Percentiles rank a stretch among this genome's conserved stretches.
phyloP scores from a whole-genome alignment of 352 stramenopile species.

The Globisporangium sylvaticum region DNA sequence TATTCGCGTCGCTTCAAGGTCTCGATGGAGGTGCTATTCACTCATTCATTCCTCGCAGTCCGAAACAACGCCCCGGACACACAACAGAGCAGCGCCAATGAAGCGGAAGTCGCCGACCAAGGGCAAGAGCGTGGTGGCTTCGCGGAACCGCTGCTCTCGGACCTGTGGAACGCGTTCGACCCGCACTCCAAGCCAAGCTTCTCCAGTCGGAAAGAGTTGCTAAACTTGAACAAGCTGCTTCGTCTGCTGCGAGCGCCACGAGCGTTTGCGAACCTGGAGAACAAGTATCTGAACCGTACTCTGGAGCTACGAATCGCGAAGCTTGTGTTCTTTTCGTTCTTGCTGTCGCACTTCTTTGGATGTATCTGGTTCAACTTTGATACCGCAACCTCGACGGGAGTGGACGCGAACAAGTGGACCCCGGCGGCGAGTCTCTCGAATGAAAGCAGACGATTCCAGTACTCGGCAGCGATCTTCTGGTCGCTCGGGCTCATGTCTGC shows the following conservation, averaged over 20 bases:
- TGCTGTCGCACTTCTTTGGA: constrained; percentile 45
- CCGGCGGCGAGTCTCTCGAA: constrained; percentile 9
- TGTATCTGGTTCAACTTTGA: constrained; percentile 65
- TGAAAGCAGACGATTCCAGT: constrained; percentile 21
- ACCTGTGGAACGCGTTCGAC: constrained; percentile 41
- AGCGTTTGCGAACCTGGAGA: constrained; percentile 25
- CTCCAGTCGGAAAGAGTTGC: constrained; percentile 27
- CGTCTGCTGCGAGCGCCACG: constrained; percentile 27
- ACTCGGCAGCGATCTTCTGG: constrained; percentile 50
- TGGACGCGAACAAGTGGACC: constrained; percentile 2
- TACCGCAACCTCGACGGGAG: constrained; percentile 12
- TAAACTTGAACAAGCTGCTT: constrained; percentile 56
- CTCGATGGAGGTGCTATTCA: background rate
- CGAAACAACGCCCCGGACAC: background rate
- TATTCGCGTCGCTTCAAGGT: background rate
- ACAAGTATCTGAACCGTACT: constrained; percentile 36
- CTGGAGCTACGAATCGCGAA: constrained; percentile 44
- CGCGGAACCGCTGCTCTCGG: background rate
- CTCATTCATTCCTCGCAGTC: background rate
- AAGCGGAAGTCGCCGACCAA: background rate
- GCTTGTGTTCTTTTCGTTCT: constrained; percentile 40
- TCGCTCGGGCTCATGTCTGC: constrained; percentile 53
- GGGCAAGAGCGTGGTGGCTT: background rate
- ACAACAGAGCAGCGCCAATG: background rate
- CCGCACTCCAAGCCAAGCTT: constrained; percentile 28